Base-by-base conservation (phyloP, 495 filamentous ascomycete species). In the Penicillium lagena region DNA sequence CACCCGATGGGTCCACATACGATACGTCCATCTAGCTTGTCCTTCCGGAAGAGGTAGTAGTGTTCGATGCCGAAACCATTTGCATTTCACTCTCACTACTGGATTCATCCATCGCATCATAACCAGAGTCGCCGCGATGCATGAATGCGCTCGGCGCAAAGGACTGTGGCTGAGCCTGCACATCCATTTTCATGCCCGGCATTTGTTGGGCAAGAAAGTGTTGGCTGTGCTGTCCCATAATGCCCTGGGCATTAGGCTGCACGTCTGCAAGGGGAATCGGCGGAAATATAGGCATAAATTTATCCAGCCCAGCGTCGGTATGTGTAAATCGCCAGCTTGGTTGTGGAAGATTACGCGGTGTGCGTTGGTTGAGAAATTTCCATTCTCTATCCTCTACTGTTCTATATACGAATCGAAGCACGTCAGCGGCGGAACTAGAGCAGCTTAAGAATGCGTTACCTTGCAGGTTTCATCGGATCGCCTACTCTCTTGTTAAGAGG, bases 271-370 rank as follows among this genome's bases (percentile, higher is more conserved):
- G 62, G 32, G 62, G 46, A 34, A 81, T 87, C 2, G 87, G 77
- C 47, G 95, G 70, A 11, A 89, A 93, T 13, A 96, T 66, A 7
- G 93, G 90, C 7, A 88, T 94, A 12, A 81, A 84, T 45, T 95
- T 70, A 37, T 85, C 84, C 54, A 87, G 75, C 77, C 76, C 55
- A 89, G 72, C 12, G 80, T 80, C 9, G 91, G 90, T 5, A 90
- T 95, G 54, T 95, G 90, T 22, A 96, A 75, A 60, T 96, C 93
- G 28, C 91, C 88, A 17, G 88, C 86, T 60, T 89, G 85, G 45
- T 73, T 81, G 60, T 93, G 89, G 80, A 8, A 82, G 70, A 29
- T 80, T 85, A 54, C 81, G 79, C 6, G 88, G 87, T 1, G 86
- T 91, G 6, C 85, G 45, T 82, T 76, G 62, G 13, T 35, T 10